Evolutionary conservation across 176 grass and related monocot genomes (phyloP).

Genomic region (Oryza meridionalis): DNA sequence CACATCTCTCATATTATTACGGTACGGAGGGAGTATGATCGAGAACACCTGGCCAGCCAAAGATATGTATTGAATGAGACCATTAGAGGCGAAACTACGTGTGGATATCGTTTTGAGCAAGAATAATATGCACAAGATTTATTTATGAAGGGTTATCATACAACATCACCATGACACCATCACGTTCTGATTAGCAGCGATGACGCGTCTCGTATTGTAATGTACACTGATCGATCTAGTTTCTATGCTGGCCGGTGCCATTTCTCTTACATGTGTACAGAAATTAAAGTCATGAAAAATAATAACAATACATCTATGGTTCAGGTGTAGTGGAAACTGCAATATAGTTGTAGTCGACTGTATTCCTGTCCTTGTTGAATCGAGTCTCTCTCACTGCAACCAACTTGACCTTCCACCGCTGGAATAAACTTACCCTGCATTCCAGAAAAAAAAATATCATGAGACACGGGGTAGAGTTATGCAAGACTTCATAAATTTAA

Average conservation of each 20-base stretch:
- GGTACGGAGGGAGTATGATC: no score
- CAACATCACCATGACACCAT: slow-evolving; percentile 5
- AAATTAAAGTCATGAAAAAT: neutral
- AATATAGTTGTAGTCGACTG: slow-evolving; percentile 46
- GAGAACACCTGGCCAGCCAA: no score
- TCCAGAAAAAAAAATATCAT: neutral
- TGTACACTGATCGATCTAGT: neutral
- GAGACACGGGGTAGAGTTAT: neutral
- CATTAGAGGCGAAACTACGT: no score
- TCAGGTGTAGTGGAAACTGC: slow-evolving; percentile 50
- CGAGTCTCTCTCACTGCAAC: slow-evolving; percentile 45
- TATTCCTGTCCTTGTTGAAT: slow-evolving; percentile 35
- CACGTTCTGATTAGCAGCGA: neutral
- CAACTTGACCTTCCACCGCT: slow-evolving; percentile 59
- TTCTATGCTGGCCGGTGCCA: neutral
- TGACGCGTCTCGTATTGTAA: neutral
- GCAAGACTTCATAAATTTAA: neutral
- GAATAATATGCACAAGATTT: neutral
- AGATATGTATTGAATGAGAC: no score
- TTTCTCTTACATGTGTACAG: neutral
- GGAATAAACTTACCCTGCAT: slow-evolving; percentile 61
- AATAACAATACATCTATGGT: slow-evolving; percentile 7
- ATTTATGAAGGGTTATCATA: neutral
- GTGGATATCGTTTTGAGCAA: neutral
- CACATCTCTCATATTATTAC: no score